Conservation (phyloP, 208 protist species). For the Acanthamoeba healyi region DNA sequence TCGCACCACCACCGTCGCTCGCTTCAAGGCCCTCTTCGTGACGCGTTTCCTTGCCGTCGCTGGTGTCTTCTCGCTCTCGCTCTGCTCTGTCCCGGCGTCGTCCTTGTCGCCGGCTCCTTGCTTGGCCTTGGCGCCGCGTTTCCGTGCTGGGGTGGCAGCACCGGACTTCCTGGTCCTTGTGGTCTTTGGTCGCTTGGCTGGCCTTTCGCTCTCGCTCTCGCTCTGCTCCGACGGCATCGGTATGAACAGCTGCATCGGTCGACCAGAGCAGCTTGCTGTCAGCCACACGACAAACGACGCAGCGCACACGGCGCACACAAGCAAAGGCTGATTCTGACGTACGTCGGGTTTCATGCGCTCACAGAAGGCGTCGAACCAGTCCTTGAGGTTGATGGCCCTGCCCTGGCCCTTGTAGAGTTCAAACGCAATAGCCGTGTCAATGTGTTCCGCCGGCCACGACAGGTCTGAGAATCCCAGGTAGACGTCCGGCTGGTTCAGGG, state of each 20-base stretch:
- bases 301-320: no score
- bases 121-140: not conserved
- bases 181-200: not conserved
- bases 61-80: not conserved
- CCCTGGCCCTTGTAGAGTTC: conserved; percentile 43
- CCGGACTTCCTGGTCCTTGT: not conserved
- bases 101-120: not conserved
- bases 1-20: not conserved
- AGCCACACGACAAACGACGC: not conserved
- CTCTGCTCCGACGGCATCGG: not conserved
- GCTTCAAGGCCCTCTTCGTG: not conserved
- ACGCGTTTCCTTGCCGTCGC: not conserved
- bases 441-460: not conserved
- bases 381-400: conserved; percentile 20
- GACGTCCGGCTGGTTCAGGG: not conserved
- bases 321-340: not conserved
- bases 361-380: conserved; percentile 34
- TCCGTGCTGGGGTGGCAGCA: not conserved
- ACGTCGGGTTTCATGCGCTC: not conserved
- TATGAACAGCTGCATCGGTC: not conserved
- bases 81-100: not conserved
- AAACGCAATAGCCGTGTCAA: not conserved
- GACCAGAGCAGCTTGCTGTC: not conserved
- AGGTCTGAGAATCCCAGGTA: not conserved
- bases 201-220: not conserved